Conservation (phyloP, 2,329 filamentous ascomycete genomes). For the Colletotrichum sublineola region DNA sequence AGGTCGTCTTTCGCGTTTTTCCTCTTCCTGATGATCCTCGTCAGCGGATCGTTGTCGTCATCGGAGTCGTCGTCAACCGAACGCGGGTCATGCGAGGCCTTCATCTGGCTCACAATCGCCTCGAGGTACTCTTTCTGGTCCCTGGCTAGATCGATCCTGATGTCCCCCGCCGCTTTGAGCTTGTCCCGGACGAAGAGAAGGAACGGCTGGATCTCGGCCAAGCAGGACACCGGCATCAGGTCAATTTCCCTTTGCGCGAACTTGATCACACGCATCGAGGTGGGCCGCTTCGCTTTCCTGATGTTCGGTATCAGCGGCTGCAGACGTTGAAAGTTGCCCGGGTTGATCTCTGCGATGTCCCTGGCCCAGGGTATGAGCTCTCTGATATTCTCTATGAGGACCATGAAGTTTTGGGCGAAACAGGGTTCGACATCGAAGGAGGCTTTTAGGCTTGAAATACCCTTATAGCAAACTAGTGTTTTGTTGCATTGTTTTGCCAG, state of each 20-base stretch:
- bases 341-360: not conserved
- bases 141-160: not conserved
- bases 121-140: not conserved
- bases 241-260: slow-evolving; percentile 33
- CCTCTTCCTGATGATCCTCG: slow-evolving; percentile 7
- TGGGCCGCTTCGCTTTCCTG: slow-evolving; percentile 8
- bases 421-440: not conserved
- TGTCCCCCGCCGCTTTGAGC: not conserved
- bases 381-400: not conserved
- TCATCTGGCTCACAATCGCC: not conserved
- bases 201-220: slow-evolving; percentile 2
- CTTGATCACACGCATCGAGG: slow-evolving; percentile 16
- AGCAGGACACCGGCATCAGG: slow-evolving; percentile 1
- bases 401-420: not conserved
- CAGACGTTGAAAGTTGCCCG: not conserved
- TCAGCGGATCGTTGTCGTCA: not conserved
- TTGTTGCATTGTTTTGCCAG: not conserved
- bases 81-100: not conserved
- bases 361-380: not conserved
- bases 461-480: not conserved
- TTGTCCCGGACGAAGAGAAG: not conserved
- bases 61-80: not conserved
- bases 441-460: not conserved
- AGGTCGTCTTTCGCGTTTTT: not conserved
- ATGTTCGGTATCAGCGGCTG: slow-evolving; percentile 21